These are phyloP conservation scores for Penicillium sp. DNA, from an alignment of 2,329 filamentous ascomycete species.

Conservation along the genomic window DNA sequence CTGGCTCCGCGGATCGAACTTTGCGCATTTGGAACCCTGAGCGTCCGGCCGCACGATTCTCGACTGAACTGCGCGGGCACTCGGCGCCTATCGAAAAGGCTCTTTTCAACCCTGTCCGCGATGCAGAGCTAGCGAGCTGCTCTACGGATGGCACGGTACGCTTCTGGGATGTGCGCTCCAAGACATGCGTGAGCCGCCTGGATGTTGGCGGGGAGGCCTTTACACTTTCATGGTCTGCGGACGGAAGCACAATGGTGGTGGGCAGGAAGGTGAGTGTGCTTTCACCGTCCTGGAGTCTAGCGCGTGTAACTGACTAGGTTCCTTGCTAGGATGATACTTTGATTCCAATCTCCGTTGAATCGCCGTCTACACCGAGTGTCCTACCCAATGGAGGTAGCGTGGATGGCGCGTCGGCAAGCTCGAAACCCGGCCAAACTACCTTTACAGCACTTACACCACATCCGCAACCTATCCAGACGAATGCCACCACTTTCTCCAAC, in stretches of 20 bases:
- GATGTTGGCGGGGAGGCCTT: slow-evolving; percentile 48
- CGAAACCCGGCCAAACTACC: slow-evolving; percentile 21
- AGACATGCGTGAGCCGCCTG: slow-evolving; percentile 44
- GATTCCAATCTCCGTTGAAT: slow-evolving; percentile 42
- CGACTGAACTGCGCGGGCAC: slow-evolving; percentile 46
- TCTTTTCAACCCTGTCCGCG: slow-evolving; percentile 45
- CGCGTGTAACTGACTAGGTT: not conserved
- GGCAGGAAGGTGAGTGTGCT: slow-evolving; percentile 41
- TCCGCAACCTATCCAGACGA: slow-evolving; percentile 45
- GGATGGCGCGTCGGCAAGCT: slow-evolving; percentile 3
- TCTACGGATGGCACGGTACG: slow-evolving; percentile 47
- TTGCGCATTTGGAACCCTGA: slow-evolving; percentile 84
- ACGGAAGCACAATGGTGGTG: slow-evolving; percentile 44
- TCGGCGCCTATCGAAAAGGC: slow-evolving; percentile 46
- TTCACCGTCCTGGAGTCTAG: no score
- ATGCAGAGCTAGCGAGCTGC: slow-evolving; percentile 47
- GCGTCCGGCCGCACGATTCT: slow-evolving; percentile 43
- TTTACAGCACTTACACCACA: slow-evolving; percentile 40
- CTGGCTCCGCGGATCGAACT: slow-evolving; percentile 78
- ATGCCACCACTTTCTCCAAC: slow-evolving; percentile 46
- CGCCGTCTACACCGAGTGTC: slow-evolving; percentile 34
- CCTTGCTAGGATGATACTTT: slow-evolving; percentile 42
- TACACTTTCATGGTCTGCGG: slow-evolving; percentile 45
- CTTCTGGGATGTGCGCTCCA: slow-evolving; percentile 48
- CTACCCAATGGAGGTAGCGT: slow-evolving; percentile 15